These are phyloP conservation scores for Boletus vinaceobasis DNA, from an alignment of 768 basidiomycete genomes.

Conservation along the genomic window DNA sequence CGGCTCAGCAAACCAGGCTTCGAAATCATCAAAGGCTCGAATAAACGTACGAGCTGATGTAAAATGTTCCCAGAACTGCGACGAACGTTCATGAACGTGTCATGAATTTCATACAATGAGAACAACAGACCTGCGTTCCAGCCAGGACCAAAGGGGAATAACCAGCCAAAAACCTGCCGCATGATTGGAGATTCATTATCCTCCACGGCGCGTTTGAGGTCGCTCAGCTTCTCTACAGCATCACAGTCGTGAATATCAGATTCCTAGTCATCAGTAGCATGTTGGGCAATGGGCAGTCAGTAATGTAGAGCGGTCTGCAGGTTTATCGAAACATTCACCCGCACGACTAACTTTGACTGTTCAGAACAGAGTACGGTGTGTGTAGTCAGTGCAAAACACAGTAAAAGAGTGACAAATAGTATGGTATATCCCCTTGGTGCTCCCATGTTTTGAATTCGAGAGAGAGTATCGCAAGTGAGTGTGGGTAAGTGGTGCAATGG, in stretches of 20 bases:
- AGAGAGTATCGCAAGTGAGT: slow-evolving; percentile 1
- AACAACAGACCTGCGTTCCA: slow-evolving; percentile 66
- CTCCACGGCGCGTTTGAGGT: slow-evolving; percentile 60
- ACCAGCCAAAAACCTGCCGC: slow-evolving; percentile 72
- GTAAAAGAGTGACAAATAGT: slow-evolving; percentile 45
- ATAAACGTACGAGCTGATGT: slow-evolving; percentile 85
- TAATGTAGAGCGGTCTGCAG: not conserved
- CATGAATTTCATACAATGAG: not conserved
- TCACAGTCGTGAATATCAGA: slow-evolving; percentile 42
- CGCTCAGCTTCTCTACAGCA: slow-evolving; percentile 46
- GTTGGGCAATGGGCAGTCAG: slow-evolving; percentile 13
- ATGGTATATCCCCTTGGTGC: slow-evolving; percentile 16
- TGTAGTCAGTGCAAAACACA: slow-evolving; percentile 25
- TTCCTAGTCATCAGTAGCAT: slow-evolving; percentile 31
- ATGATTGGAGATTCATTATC: slow-evolving; percentile 67
- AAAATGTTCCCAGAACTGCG: slow-evolving; percentile 83
- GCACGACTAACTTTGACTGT: slow-evolving; percentile 25
- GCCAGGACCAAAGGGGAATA: slow-evolving; percentile 89
- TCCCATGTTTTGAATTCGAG: slow-evolving; percentile 18
- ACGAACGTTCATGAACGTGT: slow-evolving; percentile 21
- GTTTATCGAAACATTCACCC: slow-evolving; percentile 24
- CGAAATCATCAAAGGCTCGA: slow-evolving; percentile 9
- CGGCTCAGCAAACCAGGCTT: slow-evolving; percentile 19
- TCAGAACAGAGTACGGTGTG: slow-evolving; percentile 19
- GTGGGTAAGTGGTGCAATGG: not conserved